Evolutionary conservation across 2,329 filamentous ascomycete species (phyloP).

Genomic region (Metarhizium humberi): DNA sequence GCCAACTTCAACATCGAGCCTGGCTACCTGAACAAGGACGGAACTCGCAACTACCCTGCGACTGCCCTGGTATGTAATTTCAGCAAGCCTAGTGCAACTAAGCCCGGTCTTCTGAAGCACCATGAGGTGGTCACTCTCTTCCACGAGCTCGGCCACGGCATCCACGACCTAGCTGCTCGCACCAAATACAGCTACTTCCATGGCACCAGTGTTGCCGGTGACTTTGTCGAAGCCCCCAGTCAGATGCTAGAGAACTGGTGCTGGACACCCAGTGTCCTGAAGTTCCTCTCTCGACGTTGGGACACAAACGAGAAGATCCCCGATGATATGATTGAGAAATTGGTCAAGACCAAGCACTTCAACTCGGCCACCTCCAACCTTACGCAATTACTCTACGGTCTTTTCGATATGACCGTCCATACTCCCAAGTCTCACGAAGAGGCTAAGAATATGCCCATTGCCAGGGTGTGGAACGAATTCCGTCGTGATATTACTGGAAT

Average conservation of each 20-base stretch:
- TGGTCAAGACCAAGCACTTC: conserved; percentile 70
- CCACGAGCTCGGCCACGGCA: conserved; percentile 66
- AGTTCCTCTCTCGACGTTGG: conserved; percentile 64
- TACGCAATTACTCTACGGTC: conserved; percentile 69
- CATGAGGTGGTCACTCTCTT: conserved; percentile 77
- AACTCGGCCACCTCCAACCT: conserved; percentile 74
- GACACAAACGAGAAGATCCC: conserved; percentile 61
- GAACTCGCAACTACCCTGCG: conserved; percentile 63
- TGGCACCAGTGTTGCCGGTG: conserved; percentile 54
- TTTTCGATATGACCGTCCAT: conserved; percentile 78
- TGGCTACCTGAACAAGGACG: conserved; percentile 57
- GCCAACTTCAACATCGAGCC: conserved; percentile 79
- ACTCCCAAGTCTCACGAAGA: conserved; percentile 59
- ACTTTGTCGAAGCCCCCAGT: conserved; percentile 63
- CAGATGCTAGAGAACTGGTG: conserved; percentile 74
- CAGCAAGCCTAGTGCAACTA: conserved; percentile 66
- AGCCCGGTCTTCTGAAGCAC: conserved; percentile 73
- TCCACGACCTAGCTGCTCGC: conserved; percentile 57
- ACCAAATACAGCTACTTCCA: conserved; percentile 58
- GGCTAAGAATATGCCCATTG: conserved; percentile 56
- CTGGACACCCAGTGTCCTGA: conserved; percentile 57
- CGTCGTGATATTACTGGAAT: conserved; percentile 63
- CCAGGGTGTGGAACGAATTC: conserved; percentile 62
- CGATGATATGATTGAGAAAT: conserved; percentile 62
- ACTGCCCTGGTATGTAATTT: conserved; percentile 82